phyloP scores from a whole-genome alignment of 2,329 filamentous ascomycete genomes.

The Scedosporium minutisporum region DNA sequence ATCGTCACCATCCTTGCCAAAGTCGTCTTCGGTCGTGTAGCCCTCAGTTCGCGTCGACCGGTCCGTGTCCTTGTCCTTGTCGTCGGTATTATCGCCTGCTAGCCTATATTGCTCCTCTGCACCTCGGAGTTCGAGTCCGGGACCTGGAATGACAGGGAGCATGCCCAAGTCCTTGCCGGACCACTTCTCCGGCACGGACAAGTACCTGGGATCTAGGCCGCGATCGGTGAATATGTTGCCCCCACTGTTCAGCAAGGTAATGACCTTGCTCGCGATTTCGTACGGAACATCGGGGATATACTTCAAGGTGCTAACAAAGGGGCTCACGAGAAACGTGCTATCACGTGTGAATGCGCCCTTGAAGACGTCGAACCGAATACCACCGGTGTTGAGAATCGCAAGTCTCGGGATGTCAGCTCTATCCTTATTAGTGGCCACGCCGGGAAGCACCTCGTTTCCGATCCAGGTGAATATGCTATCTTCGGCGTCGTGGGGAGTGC shows the following conservation, averaged over 20 bases:
- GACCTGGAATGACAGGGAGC: slow-evolving; percentile 9
- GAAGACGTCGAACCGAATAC: slow-evolving; percentile 92
- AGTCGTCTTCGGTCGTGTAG: slow-evolving; percentile 84
- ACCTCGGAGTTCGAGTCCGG: slow-evolving; percentile 21
- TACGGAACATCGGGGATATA: slow-evolving; percentile 78
- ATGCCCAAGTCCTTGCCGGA: slow-evolving; percentile 12
- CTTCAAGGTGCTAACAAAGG: slow-evolving; percentile 71
- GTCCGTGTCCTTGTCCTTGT: slow-evolving; percentile 6
- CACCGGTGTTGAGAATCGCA: slow-evolving; percentile 78
- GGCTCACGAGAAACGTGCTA: slow-evolving; percentile 75
- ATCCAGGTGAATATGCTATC: slow-evolving; percentile 78
- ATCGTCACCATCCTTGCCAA: slow-evolving; percentile 78
- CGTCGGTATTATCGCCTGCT: slow-evolving; percentile 14
- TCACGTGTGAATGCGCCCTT: slow-evolving; percentile 84
- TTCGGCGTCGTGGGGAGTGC: slow-evolving; percentile 62
- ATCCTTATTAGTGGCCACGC: slow-evolving; percentile 46
- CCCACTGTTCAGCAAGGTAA: slow-evolving; percentile 47
- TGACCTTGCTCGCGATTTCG: slow-evolving; percentile 58
- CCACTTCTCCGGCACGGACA: slow-evolving; percentile 41
- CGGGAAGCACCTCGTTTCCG: slow-evolving; percentile 63
- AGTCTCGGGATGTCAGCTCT: slow-evolving; percentile 55
- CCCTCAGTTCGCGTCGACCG: slow-evolving; percentile 47
- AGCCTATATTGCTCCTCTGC: slow-evolving; percentile 20
- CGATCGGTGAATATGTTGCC: slow-evolving; percentile 35
- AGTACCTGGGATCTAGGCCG: slow-evolving; percentile 31